These are phyloP conservation scores for Verticillium longisporum DNA, from an alignment of 2,329 filamentous ascomycete species.

Conservation along the genomic window DNA sequence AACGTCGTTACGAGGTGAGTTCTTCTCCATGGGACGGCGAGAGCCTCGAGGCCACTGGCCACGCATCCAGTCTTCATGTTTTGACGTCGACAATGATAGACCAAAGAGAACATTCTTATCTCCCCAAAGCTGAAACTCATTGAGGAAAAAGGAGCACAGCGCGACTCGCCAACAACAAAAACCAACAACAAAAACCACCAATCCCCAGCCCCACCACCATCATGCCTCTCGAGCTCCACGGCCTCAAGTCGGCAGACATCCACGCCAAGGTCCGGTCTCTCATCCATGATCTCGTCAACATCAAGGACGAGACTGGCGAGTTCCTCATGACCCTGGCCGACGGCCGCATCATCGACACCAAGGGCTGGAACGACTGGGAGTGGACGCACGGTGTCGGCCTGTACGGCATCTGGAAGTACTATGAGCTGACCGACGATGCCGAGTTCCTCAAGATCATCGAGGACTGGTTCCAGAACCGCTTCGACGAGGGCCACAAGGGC, in stretches of 20 bases:
- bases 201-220: background rate
- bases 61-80: background rate
- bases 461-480: slow-evolving; percentile 65
- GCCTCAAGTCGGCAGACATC: slow-evolving; percentile 38
- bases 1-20: background rate
- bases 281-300: slow-evolving; percentile 70
- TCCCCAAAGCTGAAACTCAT: no score
- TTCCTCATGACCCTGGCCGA: slow-evolving; percentile 67
- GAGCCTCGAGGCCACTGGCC: no score
- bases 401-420: slow-evolving; percentile 78
- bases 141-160: no score
- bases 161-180: no score
- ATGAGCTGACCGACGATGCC: slow-evolving; percentile 60
- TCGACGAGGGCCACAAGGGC: slow-evolving; percentile 64
- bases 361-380: slow-evolving; percentile 79
- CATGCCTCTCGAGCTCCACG: slow-evolving; percentile 35
- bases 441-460: slow-evolving; percentile 59
- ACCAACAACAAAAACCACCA: background rate
- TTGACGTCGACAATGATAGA: background rate
- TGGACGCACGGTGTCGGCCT: slow-evolving; percentile 77
- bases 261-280: slow-evolving; percentile 55
- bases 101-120: background rate
- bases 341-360: slow-evolving; percentile 73
- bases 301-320: slow-evolving; percentile 67
- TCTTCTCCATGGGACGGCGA: background rate